Evolutionary conservation across 1,284 basidiomycete genomes (phyloP).

Genomic region (Sporisorium graminicola): DNA sequence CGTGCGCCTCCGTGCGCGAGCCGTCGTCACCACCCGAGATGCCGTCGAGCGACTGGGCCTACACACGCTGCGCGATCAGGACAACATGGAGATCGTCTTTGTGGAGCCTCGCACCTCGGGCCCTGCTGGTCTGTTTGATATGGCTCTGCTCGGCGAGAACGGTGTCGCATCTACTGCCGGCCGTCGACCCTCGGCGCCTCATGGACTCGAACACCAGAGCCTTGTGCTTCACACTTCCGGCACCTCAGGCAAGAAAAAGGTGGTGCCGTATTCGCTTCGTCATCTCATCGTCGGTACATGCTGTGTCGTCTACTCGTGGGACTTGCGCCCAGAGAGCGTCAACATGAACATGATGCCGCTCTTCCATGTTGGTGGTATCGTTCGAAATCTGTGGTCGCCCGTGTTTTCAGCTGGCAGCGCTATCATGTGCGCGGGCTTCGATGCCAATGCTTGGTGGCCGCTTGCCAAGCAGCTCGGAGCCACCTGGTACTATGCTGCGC

Average conservation of each 20-base stretch:
- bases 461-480: constrained; percentile 67
- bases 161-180: constrained; percentile 42
- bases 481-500: constrained; percentile 69
- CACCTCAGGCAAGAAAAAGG: constrained; percentile 69
- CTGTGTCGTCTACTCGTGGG: constrained; percentile 68
- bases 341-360: constrained; percentile 71
- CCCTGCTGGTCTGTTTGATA: constrained; percentile 67
- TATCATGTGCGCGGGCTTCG: constrained; percentile 69
- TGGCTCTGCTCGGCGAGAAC: constrained; percentile 55
- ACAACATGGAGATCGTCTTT: constrained; percentile 68
- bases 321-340: constrained; percentile 65
- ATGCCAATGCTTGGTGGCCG: constrained; percentile 68
- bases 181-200: constrained; percentile 55
- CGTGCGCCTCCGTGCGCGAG: constrained; percentile 66
- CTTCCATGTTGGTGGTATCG: constrained; percentile 70
- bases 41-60: constrained; percentile 64
- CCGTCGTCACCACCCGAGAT: constrained; percentile 66
- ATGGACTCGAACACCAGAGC: constrained; percentile 64
- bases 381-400: constrained; percentile 68
- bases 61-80: constrained; percentile 55
- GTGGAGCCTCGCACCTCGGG: constrained; percentile 60
- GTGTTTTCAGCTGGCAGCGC: constrained; percentile 67
- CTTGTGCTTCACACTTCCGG: constrained; percentile 69
- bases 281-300: constrained; percentile 68
- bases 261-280: constrained; percentile 68